phyloP scores from a whole-genome alignment of 371 early-diverging fungal genomes.

The Coemansia sp. region DNA sequence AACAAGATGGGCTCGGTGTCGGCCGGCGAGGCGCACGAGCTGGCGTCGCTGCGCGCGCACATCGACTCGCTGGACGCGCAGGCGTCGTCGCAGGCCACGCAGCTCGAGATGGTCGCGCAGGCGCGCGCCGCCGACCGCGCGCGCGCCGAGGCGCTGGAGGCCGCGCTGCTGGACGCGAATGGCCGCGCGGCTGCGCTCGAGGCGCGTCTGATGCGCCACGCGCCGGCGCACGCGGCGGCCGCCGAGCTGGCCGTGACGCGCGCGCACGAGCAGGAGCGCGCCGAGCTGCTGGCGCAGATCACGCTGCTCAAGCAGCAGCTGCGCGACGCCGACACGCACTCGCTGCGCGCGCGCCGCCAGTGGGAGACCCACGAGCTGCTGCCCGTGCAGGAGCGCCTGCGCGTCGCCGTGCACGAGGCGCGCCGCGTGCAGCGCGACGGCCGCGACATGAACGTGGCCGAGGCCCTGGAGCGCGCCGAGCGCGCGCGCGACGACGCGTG shows the following conservation, averaged over 20 bases:
- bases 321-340: slow-evolving; percentile 38
- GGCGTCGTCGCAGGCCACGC: slow-evolving; percentile 30
- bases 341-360: slow-evolving; percentile 24
- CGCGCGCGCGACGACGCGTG: slow-evolving; percentile 36
- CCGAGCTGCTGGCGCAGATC: slow-evolving; percentile 37
- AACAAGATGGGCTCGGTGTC: slow-evolving; percentile 45
- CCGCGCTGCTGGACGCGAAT: slow-evolving; percentile 73
- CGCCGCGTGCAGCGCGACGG: background rate
- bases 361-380: slow-evolving; percentile 47
- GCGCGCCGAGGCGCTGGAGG: slow-evolving; percentile 59
- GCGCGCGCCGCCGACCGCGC: slow-evolving; percentile 65
- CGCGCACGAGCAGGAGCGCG: slow-evolving; percentile 38
- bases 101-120: slow-evolving; percentile 70
- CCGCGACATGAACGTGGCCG: slow-evolving; percentile 3
- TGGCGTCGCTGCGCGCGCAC: slow-evolving; percentile 9
- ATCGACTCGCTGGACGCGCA: slow-evolving; percentile 26
- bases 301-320: slow-evolving; percentile 28
- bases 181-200: slow-evolving; percentile 50
- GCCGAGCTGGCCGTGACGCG: slow-evolving; percentile 29
- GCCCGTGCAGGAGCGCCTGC: slow-evolving; percentile 42
- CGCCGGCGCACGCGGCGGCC: slow-evolving; percentile 9
- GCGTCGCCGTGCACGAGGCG: slow-evolving; percentile 12
- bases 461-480: slow-evolving; percentile 19
- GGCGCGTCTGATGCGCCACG: slow-evolving; percentile 14
- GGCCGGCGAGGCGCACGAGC: slow-evolving; percentile 38